A percentile compares a stretch with the other conserved stretches of the same genome.
Evolutionary conservation across 495 filamentous ascomycete species (phyloP).

Genomic region (Aspergillus olivimuriae): DNA sequence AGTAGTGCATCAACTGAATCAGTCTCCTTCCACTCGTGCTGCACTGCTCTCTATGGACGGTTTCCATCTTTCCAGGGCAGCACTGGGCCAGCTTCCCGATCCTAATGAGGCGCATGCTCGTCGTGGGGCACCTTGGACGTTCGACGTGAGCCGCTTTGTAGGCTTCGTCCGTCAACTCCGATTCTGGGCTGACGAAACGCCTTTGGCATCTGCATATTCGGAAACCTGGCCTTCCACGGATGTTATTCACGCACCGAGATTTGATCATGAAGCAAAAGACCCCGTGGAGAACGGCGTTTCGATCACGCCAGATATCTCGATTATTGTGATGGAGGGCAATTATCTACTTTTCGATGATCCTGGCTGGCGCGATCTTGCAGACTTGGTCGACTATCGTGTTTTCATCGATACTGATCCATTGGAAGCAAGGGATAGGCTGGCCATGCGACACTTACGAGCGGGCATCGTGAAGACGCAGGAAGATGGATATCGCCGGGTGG

Average conservation of each 20-base stretch:
- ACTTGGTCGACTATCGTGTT: slow-evolving; percentile 24
- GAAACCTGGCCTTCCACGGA: neutral
- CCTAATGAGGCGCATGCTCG: slow-evolving; percentile 29
- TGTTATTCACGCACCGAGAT: slow-evolving; percentile 14
- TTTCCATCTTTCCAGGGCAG: slow-evolving; percentile 32
- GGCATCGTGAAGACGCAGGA: slow-evolving; percentile 37
- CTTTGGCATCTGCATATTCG: neutral
- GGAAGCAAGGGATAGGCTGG: slow-evolving; percentile 28
- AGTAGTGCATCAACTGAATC: slow-evolving; percentile 27
- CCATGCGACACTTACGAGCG: slow-evolving; percentile 28
- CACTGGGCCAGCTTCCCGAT: slow-evolving; percentile 31
- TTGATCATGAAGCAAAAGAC: slow-evolving; percentile 39
- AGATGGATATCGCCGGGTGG: slow-evolving; percentile 31
- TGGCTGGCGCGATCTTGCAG: slow-evolving; percentile 21
- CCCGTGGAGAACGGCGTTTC: slow-evolving; percentile 29
- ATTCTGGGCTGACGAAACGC: slow-evolving; percentile 2
- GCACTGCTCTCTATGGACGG: slow-evolving; percentile 37
- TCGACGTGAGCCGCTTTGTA: slow-evolving; percentile 28
- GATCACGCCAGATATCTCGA: slow-evolving; percentile 24
- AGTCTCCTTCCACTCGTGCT: slow-evolving; percentile 11
- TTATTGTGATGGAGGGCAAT: slow-evolving; percentile 38
- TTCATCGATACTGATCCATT: slow-evolving; percentile 33
- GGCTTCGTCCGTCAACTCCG: slow-evolving; percentile 15
- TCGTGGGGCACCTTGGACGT: slow-evolving; percentile 39
- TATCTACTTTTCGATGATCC: slow-evolving; percentile 29